Percentiles rank a stretch among this genome's conserved stretches.
Evolutionary conservation across 345 rosid species (phyloP).

Genomic region (Boechera stricta): DNA sequence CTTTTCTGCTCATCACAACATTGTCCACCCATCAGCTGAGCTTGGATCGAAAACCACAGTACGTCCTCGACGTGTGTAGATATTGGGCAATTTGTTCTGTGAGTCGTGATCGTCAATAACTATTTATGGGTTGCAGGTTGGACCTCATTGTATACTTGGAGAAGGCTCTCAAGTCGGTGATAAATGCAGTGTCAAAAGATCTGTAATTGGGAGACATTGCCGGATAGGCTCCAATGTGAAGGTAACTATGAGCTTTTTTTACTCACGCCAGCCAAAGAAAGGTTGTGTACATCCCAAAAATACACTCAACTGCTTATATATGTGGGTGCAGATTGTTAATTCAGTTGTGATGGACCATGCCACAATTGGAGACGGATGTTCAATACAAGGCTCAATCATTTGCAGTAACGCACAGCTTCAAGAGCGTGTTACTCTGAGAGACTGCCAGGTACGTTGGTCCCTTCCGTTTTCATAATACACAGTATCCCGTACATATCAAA

Average conservation of each 20-base stretch:
- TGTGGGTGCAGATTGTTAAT: slow-evolving; percentile 72
- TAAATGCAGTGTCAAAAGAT: slow-evolving; percentile 94
- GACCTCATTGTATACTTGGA: slow-evolving; percentile 90
- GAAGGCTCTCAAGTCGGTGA: slow-evolving; percentile 98
- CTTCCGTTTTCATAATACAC: slow-evolving; percentile 3
- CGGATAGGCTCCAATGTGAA: slow-evolving; percentile 96
- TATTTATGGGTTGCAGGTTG: slow-evolving; percentile 61
- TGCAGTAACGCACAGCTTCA: slow-evolving; percentile 94
- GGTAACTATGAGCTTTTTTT: slow-evolving; percentile 53
- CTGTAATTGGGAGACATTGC: slow-evolving; percentile 96
- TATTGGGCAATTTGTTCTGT: background rate
- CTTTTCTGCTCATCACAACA: slow-evolving; percentile 78
- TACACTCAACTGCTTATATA: background rate
- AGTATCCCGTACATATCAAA: background rate
- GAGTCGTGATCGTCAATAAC: slow-evolving; percentile 15
- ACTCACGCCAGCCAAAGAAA: background rate
- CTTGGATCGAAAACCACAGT: slow-evolving; percentile 93
- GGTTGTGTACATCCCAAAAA: background rate
- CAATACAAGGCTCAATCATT: slow-evolving; percentile 87
- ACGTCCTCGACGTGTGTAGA: slow-evolving; percentile 35
- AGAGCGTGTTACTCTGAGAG: slow-evolving; percentile 81
- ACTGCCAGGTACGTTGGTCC: slow-evolving; percentile 74
- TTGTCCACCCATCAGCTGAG: slow-evolving; percentile 79
- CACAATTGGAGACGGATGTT: slow-evolving; percentile 89
- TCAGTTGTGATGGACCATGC: slow-evolving; percentile 92